A percentile compares a stretch with the other conserved stretches of the same genome.
phyloP scores from a whole-genome alignment of 179 eudicot genomes.

The Vitellaria paradoxa region DNA sequence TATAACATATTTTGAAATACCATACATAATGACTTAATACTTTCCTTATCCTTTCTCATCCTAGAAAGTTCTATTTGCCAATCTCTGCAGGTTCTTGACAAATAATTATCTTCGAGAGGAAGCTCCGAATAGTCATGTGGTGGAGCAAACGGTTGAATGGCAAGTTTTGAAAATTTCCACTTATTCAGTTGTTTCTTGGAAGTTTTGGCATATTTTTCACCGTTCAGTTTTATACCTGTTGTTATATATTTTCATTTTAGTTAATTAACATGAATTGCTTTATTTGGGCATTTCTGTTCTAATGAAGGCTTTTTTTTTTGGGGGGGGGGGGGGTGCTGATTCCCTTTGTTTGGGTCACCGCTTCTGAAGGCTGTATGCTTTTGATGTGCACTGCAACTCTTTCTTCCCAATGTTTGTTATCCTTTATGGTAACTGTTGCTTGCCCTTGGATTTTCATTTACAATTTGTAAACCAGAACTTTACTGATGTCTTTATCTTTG shows the following conservation, averaged over 20 bases:
- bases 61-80: not conserved
- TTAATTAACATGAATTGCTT: not conserved
- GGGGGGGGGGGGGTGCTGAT: too few species aligned
- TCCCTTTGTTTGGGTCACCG: constrained; percentile 9
- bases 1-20: too few species aligned
- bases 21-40: too few species aligned
- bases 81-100: constrained; percentile 77
- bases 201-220: not conserved
- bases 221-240: not conserved
- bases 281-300: constrained; percentile 3
- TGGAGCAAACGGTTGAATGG: constrained; percentile 99
- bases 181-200: not conserved
- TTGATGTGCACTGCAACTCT: constrained; percentile 99
- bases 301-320: constrained; percentile 11
- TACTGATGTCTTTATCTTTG: constrained; percentile 15
- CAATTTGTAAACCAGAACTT: not conserved
- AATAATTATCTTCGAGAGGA: constrained; percentile 95
- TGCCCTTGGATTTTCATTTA: not conserved
- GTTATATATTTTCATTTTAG: constrained; percentile 3
- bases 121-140: constrained; percentile 92
- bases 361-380: constrained; percentile 88
- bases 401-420: constrained; percentile 93
- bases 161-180: constrained; percentile 35
- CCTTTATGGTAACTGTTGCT: constrained; percentile 68
- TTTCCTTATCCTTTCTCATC: not conserved